phyloP scores from a whole-genome alignment of 139 green algal species.

The Chlamydomonas eustigma region DNA sequence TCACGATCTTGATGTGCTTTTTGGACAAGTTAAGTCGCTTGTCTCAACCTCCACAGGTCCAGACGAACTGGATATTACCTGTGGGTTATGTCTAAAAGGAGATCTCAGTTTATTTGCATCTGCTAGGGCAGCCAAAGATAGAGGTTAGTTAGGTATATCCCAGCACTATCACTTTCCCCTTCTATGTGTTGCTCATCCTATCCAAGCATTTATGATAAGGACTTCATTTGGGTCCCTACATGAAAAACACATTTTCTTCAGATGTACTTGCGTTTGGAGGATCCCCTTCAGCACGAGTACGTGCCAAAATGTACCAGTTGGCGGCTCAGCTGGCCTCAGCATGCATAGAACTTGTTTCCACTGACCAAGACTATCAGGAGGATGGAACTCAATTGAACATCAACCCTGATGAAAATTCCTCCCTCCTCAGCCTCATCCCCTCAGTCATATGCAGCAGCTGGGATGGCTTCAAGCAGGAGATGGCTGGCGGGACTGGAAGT shows the following conservation, averaged over 20 bases:
- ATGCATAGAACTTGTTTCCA: too few species aligned
- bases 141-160: neutral
- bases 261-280: neutral
- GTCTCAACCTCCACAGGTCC: neutral
- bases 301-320: neutral
- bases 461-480: neutral
- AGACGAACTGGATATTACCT: neutral
- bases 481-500: neutral
- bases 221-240: neutral
- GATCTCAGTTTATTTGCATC: neutral
- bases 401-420: neutral
- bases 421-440: neutral
- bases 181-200: neutral
- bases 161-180: neutral
- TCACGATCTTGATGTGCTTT: neutral
- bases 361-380: too few species aligned
- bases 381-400: neutral
- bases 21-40: neutral
- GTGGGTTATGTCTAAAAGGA: neutral
- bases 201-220: neutral
- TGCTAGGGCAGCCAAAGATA: neutral
- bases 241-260: neutral
- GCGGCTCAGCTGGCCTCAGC: neutral
- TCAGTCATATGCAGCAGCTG: too few species aligned
- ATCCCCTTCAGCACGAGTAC: neutral